Evolutionary conservation across 208 protist genomes (phyloP), one percentile per base, ranked within the genome.

Genomic region (Acanthamoeba divionensis): DNA sequence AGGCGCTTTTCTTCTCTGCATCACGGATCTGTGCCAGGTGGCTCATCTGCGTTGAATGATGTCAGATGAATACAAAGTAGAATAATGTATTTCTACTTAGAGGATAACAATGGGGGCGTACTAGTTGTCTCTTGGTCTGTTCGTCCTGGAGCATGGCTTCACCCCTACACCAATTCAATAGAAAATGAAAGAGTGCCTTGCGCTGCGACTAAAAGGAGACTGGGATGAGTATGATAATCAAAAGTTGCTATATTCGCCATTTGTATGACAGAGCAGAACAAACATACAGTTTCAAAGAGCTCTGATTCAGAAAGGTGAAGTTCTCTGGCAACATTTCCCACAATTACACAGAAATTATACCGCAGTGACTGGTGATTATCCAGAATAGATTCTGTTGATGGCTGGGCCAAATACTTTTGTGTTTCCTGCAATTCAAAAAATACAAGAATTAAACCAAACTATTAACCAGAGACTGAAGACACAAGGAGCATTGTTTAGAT

Each of bases 61-160:
- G n/a, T n/a, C n/a, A n/a, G n/a, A n/a, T n/a, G n/a, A 60, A 60
- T 60, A 60, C n/a, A 18, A 60, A 18, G 52, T 60, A n/a, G 52
- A 60, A 60, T 60, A 60, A 18, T 24, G 18, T 60, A 24, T 18
- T 60, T 60, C 52, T 60, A 60, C 18, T 24, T 18, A 60, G n/a
- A 60, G 52, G n/a, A n/a, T 60, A 18, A 60, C 52, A 60, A 18
- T n/a, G n/a, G n/a, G 52, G 52, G 52, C 52, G n/a, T 60, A 60
- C 52, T n/a, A 83, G 73, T 52, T 83, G 73, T 1, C 73, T 24
- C 50, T 41, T 83, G 15, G 73, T 83, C 50, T 83, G 73, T 38
- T 83, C 73, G 48, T 83, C 73, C 31, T 83, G 73, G 7, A 83
- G 73, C 73, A 83, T 83, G 24, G 73, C 73, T 38, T 83, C 73